Base-by-base conservation (phyloP, 768 basidiomycete species). In the Thelephora aurantiotincta region DNA sequence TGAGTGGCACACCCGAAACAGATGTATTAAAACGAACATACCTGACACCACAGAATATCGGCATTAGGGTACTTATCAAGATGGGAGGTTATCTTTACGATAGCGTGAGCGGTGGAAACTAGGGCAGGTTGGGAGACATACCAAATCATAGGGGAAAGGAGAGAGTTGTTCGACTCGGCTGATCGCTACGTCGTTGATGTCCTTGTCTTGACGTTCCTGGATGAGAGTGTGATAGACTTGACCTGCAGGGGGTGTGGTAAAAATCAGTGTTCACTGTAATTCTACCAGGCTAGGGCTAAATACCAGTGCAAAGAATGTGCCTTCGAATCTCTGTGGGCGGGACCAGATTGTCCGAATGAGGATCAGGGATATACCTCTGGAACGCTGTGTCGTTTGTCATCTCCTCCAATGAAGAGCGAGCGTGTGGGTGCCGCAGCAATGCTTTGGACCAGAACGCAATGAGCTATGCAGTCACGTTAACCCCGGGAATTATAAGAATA, bases 371-470 rank as follows among this genome's bases (percentile, higher is more conserved):
- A 67, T 94, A 99, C 47, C 96, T 81, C 67, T 90, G 76, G 82
- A 99, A 99, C 63, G 78, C 66, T 18, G 87, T 88, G 18, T 96
- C 86, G 53, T 80, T 85, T 30, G 75, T 68, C 83, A 99, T 91
- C 61, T 97, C 94, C 2, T 77, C 74, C 5, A 99, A 70, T 9
- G 78, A 69, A 2, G 93, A 97, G 51, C 86, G 81, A 16, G 90
- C 94, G 46, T 72, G 73, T n/a, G 93, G 91, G 65, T 96, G 93
- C 48, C 96, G 93, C 48, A 99, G 73, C 37, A 99, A 75, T 53
- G 77, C 83, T 71, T 99, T 99, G 20, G 93, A 96, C 79, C 96
- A 98, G 81, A 98, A 96, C 52, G 88, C 41, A 57, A 99, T 80
- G 51, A 99, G 76, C 82, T 90, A 50, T 5, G 19, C 23, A 47